Base-by-base conservation (phyloP, 202 grass and related monocot species). In the Panicum hallii region DNA sequence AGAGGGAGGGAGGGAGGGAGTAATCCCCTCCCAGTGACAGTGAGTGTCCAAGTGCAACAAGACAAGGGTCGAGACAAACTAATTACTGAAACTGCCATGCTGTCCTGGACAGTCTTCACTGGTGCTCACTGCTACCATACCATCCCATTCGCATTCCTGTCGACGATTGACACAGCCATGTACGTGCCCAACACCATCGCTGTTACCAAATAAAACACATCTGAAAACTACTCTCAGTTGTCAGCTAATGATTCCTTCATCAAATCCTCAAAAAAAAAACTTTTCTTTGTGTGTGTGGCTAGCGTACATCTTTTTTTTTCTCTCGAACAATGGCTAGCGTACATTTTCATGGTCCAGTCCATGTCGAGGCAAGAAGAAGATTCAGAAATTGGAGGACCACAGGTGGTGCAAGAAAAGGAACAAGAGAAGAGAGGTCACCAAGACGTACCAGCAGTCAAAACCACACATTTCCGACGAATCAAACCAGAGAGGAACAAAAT, bases 61-160 rank as follows among this genome's bases (percentile, higher is more conserved):
- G 67, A 73, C 67, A 79, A 63, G 41, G 42, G 67, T n/a, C 44
- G n/a, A 32, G 75, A 67, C 61, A 77, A 26, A 26, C 26, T 26
- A 26, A 26, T 26, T 26, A 26, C 26, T 26, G 26, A 26, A 57
- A 65, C 46, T 28, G 70, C 71, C 71, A 34, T 66, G 71, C 71
- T 53, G 81, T 66, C 82, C 46, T 40, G 13, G 22, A 61, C 42
- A 13, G 66, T 44, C 7, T 43, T 43, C 64, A 11, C 40, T 69
- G 26, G 26, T 26, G 26, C 26, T 13, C 23, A 9, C 63, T 58
- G 14, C 45, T 26, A 26, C 26, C 26, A 26, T 67, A 23, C 53
- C 32, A 30, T 26, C 19, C 9, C 77, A 17, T 82, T 40, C 1
- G 32, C 60, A 46, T 82, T 43, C 44, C 6, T 17, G 8, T 8